Conservation (phyloP, 2,329 filamentous ascomycete species). For the Diaporthe sp. region DNA sequence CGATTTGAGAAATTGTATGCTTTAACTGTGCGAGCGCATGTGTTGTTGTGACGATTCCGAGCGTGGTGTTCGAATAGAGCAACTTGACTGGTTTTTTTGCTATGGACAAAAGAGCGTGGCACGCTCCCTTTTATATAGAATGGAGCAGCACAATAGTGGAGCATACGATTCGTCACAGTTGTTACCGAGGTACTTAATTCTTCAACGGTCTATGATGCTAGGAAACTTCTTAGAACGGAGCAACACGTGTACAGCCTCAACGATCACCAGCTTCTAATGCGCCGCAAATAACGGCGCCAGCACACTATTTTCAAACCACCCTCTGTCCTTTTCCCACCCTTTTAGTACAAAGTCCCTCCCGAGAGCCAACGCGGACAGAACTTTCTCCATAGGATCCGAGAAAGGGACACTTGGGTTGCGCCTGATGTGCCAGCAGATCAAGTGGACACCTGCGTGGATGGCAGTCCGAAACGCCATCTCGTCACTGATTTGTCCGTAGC, state of each 20-base stretch:
- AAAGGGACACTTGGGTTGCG: slow-evolving; percentile 29
- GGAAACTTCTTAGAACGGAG: neutral
- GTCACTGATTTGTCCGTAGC: slow-evolving; percentile 53
- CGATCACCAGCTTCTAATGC: neutral
- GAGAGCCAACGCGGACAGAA: slow-evolving; percentile 35
- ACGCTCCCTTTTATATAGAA: too few relatives aligned
- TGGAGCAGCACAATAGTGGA: too few relatives aligned
- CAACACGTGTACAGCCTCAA: too few relatives aligned
- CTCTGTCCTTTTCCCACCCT: slow-evolving; percentile 43
- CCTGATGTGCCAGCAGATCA: slow-evolving; percentile 50
- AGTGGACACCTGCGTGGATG: slow-evolving; percentile 57
- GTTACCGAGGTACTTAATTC: neutral
- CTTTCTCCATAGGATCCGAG: slow-evolving; percentile 30
- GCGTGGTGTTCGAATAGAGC: too few relatives aligned
- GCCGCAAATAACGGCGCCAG: slow-evolving; percentile 38
- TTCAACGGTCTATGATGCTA: too few relatives aligned
- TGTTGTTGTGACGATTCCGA: too few relatives aligned
- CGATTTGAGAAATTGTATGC: too few relatives aligned
- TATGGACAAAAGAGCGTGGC: too few relatives aligned
- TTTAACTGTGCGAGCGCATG: neutral
- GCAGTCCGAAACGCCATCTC: slow-evolving; percentile 56
- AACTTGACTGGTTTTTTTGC: too few relatives aligned
- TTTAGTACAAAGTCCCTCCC: slow-evolving; percentile 43
- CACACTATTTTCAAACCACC: slow-evolving; percentile 41
- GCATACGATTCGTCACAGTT: too few relatives aligned